Evolutionary conservation across 2,329 filamentous ascomycete species (phyloP).

Genomic region (Curvularia sp.): DNA sequence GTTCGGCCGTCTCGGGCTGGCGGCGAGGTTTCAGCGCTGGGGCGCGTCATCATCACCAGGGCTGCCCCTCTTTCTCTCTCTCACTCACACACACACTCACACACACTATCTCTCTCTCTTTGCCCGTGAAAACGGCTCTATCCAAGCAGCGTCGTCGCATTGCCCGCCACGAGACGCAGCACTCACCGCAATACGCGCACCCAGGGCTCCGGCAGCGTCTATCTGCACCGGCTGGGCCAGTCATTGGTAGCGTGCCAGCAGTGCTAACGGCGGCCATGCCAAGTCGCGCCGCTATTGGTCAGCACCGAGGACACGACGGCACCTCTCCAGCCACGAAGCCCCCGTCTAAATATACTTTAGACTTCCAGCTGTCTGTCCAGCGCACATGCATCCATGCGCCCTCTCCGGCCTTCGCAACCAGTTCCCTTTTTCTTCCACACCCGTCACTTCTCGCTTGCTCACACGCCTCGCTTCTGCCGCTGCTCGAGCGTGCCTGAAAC

Average conservation of each 20-base stretch:
- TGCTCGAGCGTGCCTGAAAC: constrained; percentile 38
- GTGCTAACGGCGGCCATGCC: constrained; percentile 38
- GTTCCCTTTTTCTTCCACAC: constrained; percentile 15
- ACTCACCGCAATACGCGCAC: constrained; percentile 39
- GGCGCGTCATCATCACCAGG: too few species aligned
- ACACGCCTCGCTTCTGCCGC: constrained; percentile 32
- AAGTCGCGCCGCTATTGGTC: constrained; percentile 24
- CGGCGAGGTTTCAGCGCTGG: background rate
- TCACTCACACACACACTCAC: too few species aligned
- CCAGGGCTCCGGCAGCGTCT: constrained; percentile 36
- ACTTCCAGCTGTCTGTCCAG: constrained; percentile 13
- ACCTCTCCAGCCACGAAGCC: constrained; percentile 31
- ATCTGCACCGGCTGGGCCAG: constrained; percentile 26
- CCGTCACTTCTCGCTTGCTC: constrained; percentile 11
- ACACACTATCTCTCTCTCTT: too few species aligned
- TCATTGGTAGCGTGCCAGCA: constrained; percentile 28
- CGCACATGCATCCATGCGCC: background rate
- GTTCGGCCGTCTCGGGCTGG: constrained; percentile 1
- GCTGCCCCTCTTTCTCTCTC: too few species aligned
- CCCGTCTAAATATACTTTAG: constrained; percentile 32
- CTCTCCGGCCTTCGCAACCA: constrained; percentile 3
- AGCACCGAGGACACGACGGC: constrained; percentile 17
- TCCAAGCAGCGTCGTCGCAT: background rate
- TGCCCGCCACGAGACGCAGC: constrained; percentile 17
- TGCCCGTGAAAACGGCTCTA: too few species aligned